Evolutionary conservation across 2,329 filamentous ascomycete species (phyloP), one percentile per base, ranked within the genome.

Genomic region (Hypoxylon sp.): DNA sequence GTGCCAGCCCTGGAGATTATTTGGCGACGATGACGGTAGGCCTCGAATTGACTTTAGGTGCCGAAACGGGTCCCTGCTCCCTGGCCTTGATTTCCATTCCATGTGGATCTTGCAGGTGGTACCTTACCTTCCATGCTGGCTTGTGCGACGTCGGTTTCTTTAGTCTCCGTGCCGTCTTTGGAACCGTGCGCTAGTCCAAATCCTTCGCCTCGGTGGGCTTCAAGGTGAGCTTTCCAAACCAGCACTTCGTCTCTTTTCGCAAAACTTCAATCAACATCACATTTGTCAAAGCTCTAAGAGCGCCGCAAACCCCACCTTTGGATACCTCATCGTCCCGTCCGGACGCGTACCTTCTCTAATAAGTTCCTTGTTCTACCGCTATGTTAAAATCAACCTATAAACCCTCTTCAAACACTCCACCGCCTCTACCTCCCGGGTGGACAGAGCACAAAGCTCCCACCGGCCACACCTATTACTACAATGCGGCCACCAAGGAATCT

Each of bases 391-490:
- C 91, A 19, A 94, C 92, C n/a, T 89, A 94, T 80, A 89, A 87
- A 67, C 85, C 89, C 21, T 85, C 87, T 8, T 74, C 81, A 51
- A 77, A 79, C 61, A 66, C 81, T 17, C 77, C 82, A 39, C 84
- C 88, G 50, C 88, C 92, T 37, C 84, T 98, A 0, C 91, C 90
- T 29, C 85, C 90, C 47, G 94, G 93, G 70, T 98, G 94, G 94
- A 93, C 92, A n/a, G 93, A 97, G 80, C 94, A 98, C 82, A 94
- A 91, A 80, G 93, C 94, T 57, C 94, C 94, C 5, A 91, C 91
- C 55, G 93, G 93, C 3, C 94, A 97, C 79, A 86, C 86, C 29
- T 98, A 97, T 82, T 98, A 94, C 81, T 96, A 97, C 83, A 91
- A 97, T 81, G 84, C 89, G 50, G 84, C 87, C 61, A 95, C 93